Evolutionary conservation across 768 basidiomycete species (phyloP).

Genomic region (Rhodotorula babjevae): DNA sequence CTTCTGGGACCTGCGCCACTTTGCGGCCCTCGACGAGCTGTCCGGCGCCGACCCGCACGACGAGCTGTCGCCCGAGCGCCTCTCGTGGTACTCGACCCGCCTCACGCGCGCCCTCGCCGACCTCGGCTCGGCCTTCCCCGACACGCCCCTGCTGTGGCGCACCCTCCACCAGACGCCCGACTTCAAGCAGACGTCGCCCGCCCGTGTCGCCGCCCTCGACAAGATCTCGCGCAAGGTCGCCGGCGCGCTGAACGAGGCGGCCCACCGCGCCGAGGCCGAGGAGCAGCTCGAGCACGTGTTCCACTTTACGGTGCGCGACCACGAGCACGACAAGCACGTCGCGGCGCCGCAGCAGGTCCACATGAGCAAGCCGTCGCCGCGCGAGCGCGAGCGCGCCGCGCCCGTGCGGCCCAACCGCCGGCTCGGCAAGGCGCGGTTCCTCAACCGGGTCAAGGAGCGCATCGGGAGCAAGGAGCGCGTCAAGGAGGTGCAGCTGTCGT

Average conservation of each 20-base stretch:
- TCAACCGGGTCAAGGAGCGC: slow-evolving; percentile 35
- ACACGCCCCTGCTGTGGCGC: slow-evolving; percentile 28
- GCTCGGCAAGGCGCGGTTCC: slow-evolving; percentile 16
- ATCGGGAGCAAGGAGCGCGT: slow-evolving; percentile 28
- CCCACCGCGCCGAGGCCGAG: slow-evolving; percentile 1
- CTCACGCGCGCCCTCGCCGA: slow-evolving; percentile 26
- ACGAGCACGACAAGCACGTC: background rate
- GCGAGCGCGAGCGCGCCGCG: background rate
- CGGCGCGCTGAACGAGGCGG: slow-evolving; percentile 15
- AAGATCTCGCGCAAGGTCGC: slow-evolving; percentile 26
- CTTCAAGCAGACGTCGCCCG: slow-evolving; percentile 5
- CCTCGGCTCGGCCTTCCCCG: slow-evolving; percentile 25
- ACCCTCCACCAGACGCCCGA: slow-evolving; percentile 27
- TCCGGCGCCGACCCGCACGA: background rate
- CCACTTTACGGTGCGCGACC: background rate
- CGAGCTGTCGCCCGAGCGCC: slow-evolving; percentile 25
- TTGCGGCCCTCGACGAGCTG: slow-evolving; percentile 29
- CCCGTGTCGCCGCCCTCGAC: slow-evolving; percentile 33
- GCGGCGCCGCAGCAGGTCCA: too few species aligned
- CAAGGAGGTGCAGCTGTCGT: slow-evolving; percentile 6
- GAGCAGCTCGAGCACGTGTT: background rate
- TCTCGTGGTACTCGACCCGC: slow-evolving; percentile 31
- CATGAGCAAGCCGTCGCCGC: background rate
- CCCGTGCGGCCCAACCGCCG: background rate
- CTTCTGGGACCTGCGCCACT: slow-evolving; percentile 39